Evolutionary conservation across 2,329 filamentous ascomycete species (phyloP).

Genomic region (Pseudocercospora eumusae): DNA sequence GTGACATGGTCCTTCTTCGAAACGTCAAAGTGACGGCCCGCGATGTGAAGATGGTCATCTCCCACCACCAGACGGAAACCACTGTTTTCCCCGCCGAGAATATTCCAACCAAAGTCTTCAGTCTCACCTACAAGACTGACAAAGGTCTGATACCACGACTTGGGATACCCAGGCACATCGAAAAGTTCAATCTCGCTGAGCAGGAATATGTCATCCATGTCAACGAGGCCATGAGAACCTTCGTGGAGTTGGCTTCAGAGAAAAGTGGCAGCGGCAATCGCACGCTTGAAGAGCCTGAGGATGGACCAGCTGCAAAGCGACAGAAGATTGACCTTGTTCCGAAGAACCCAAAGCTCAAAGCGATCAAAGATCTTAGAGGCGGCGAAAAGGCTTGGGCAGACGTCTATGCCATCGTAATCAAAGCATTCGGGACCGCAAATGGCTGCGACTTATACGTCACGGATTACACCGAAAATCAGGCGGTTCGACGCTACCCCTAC

Average conservation of each 20-base stretch:
- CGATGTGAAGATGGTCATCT: constrained; percentile 29
- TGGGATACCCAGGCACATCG: constrained; percentile 22
- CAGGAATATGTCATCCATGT: constrained; percentile 41
- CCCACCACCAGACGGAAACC: constrained; percentile 29
- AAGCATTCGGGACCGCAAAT: constrained; percentile 47
- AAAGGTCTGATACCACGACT: constrained; percentile 24
- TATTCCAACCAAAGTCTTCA: constrained; percentile 36
- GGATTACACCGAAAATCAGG: constrained; percentile 74
- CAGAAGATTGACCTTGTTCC: constrained; percentile 5
- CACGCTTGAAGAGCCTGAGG: not conserved
- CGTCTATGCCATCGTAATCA: constrained; percentile 70
- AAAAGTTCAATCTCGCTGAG: constrained; percentile 32
- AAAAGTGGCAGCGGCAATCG: not conserved
- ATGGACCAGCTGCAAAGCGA: constrained; percentile 19
- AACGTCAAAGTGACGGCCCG: constrained; percentile 35
- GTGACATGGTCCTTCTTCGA: constrained; percentile 67
- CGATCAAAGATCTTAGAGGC: constrained; percentile 62
- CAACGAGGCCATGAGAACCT: constrained; percentile 25
- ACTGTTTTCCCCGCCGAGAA: constrained; percentile 32
- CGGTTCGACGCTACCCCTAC: constrained; percentile 60
- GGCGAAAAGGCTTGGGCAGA: constrained; percentile 62
- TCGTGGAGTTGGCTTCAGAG: not conserved
- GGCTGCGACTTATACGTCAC: constrained; percentile 69
- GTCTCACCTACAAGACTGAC: constrained; percentile 29
- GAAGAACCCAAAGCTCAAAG: constrained; percentile 55